Evolutionary conservation across 768 basidiomycete genomes (phyloP).

Genomic region (Termitomyces bulborhizus): DNA sequence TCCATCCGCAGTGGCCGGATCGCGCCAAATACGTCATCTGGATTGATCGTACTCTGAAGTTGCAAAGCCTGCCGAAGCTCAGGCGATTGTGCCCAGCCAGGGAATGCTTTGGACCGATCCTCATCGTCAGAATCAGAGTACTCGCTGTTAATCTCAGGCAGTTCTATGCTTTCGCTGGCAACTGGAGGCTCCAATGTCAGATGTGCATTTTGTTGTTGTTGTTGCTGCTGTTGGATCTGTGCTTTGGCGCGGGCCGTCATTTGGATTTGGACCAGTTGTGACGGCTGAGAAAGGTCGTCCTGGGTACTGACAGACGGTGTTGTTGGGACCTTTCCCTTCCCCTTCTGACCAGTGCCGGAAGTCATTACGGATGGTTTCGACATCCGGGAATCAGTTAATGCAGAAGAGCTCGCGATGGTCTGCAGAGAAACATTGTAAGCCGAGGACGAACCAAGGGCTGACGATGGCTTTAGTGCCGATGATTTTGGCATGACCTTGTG

Average conservation of each 20-base stretch:
- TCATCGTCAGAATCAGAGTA: constrained; percentile 97
- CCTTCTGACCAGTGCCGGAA: constrained; percentile 22
- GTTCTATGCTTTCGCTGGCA: constrained; percentile 77
- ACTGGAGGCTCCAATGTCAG: constrained; percentile 36
- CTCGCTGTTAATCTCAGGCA: constrained; percentile 95
- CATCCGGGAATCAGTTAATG: constrained; percentile 29
- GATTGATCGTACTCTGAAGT: constrained; percentile 81
- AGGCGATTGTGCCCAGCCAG: constrained; percentile 90
- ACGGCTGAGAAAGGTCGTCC: constrained; percentile 52
- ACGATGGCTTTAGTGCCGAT: constrained; percentile 32
- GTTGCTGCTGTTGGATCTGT: constrained; percentile 44
- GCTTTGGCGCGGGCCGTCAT: constrained; percentile 70
- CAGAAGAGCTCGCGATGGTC: constrained; percentile 17
- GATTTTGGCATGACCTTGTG: constrained; percentile 49
- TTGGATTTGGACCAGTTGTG: constrained; percentile 56
- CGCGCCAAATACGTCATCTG: constrained; percentile 87
- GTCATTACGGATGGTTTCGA: constrained; percentile 21
- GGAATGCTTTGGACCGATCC: constrained; percentile 66
- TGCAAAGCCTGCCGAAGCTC: constrained; percentile 74
- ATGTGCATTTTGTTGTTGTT: constrained; percentile 56
- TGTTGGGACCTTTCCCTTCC: constrained; percentile 43
- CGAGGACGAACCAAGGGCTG: constrained; percentile 29
- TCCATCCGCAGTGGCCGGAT: constrained; percentile 88
- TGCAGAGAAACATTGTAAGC: constrained; percentile 34
- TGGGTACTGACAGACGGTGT: constrained; percentile 26